Evolutionary conservation across 306 rosid genomes (phyloP), one percentile per base, ranked within the genome.

Genomic region (Casuarina glauca): DNA sequence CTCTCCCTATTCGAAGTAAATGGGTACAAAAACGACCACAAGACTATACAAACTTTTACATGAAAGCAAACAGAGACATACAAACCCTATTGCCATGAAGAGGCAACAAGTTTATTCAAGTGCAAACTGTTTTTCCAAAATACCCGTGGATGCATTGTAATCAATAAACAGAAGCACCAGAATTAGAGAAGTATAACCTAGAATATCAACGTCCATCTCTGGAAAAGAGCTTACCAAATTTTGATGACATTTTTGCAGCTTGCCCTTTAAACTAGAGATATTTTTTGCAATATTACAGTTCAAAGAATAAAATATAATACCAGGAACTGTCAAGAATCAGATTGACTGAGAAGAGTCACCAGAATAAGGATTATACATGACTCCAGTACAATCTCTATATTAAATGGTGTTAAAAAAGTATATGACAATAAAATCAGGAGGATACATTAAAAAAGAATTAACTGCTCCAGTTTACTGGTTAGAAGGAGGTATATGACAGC

Each of bases 1-100:
- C 93, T 86, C 89, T 87, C 88, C 97, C 93, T 87, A 93, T 88
- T 89, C 79, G 87, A 88, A 91, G 88, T 75, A 91, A 91, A 88
- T 86, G 90, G 91, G 87, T 84, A 84, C 91, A 90, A 82, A 89
- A 81, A 76, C 85, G 85, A 87, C 86, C 88, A 91, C 81, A 78
- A 85, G 50, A 87, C 93, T 82, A 90, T 74, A 88, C 81, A 89
- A 85, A 73, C 74, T 74, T 80, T 80, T 76, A 74, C 77, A 78
- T 50, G 67, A 82, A 75, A 82, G 77, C 74, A 85, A 78, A 80
- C 81, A 80, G 70, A 76, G 44, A 71, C 83, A 85, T 73, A 81
- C 82, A 79, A 74, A 73, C 81, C 82, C 69, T 55, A 81, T 80
- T 84, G 85, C 79, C 88, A 70, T 46, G 43, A 78, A 41, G 64